Evolutionary conservation across 1,284 basidiomycete species (phyloP), one percentile per base, ranked within the genome.

Genomic region (Sporisorium iseilematis-ciliati): DNA sequence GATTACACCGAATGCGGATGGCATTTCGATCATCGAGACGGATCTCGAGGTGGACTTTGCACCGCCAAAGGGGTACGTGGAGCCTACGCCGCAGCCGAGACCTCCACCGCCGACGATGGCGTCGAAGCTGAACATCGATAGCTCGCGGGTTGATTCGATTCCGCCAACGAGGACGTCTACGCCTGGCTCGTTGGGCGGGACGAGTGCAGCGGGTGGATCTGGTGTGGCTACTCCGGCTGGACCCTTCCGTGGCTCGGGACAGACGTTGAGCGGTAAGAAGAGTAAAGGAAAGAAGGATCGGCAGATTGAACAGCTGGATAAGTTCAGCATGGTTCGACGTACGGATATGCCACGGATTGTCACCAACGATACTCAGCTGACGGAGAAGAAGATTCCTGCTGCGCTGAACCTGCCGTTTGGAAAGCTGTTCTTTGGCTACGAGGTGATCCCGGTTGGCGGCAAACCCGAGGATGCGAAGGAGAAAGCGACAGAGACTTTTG

Each of bases 91-190:
- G 43, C 91, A 92, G 7, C 81, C 83, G 8, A 92, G 92, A 58
- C 90, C 91, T 2, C 91, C 95, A 2, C 91, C 91, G 10, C 86
- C 92, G 10, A 98, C 95, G 2, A 98, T 99, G 96, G 95, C 96
- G 0, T 93, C 92, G 57, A 98, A 97, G 87, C 90, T 98, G 61
- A 95, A 95, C 85, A 98, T 99, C 70, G 94, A 99, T 53, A 77
- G 72, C 38, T 54, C 53, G 21, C 73, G 76, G 42, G 62, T 75
- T 23, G 83, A 84, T 7, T 72, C 75, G 16, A 80, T 85, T 11
- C 76, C 78, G 8, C 70, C 81, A 83, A 87, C 85, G 23, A 75
- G 84, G 14, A 79, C 80, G 7, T 84, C 85, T 10, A 86, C 85
- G 23, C 87, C 79, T 1, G 63, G 77, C 43, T 73, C 69, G 18